phyloP scores from a whole-genome alignment of 2,329 filamentous ascomycete species.

The Neonectria punicea region DNA sequence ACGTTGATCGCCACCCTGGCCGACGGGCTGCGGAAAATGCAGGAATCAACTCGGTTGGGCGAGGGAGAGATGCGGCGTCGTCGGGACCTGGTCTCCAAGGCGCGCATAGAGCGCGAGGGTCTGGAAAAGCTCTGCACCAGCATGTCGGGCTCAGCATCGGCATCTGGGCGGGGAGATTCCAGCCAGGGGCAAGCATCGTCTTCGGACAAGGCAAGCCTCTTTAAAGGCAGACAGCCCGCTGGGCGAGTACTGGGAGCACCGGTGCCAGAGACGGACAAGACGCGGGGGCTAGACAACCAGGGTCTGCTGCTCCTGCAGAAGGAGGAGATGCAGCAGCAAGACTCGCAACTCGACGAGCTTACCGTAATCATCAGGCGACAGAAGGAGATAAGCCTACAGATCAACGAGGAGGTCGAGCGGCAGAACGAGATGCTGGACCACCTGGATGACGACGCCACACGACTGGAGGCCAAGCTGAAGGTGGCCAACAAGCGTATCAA shows the following conservation, averaged over 20 bases:
- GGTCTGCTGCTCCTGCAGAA: conserved; percentile 80
- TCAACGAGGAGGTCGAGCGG: conserved; percentile 76
- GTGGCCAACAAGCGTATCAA: conserved; percentile 78
- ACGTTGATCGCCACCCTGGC: conserved; percentile 72
- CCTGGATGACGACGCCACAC: conserved; percentile 73
- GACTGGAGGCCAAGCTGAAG: conserved; percentile 74
- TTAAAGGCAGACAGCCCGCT: conserved; percentile 52
- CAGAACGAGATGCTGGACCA: conserved; percentile 77
- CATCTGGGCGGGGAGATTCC: conserved; percentile 53
- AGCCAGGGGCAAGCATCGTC: conserved; percentile 60
- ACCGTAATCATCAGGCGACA: conserved; percentile 76
- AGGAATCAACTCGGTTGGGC: conserved; percentile 67
- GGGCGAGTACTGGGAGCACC: conserved; percentile 79
- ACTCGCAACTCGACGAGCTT: conserved; percentile 75
- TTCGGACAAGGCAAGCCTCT: conserved; percentile 61
- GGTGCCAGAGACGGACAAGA: conserved; percentile 78
- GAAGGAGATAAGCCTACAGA: conserved; percentile 80
- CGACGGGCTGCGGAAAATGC: conserved; percentile 70
- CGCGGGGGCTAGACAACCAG: conserved; percentile 79
- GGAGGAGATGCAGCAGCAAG: conserved; percentile 79
- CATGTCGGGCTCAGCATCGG: conserved; percentile 48
- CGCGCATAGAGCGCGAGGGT: conserved; percentile 78
- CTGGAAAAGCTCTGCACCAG: conserved; percentile 77
- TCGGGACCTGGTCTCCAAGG: conserved; percentile 75
- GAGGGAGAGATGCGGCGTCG: conserved; percentile 80